A percentile compares a stretch with the other conserved stretches of the same genome.
These are phyloP conservation scores for Chrysoporthe cubensis DNA, from an alignment of 2,329 filamentous ascomycete genomes.

Conservation along the genomic window DNA sequence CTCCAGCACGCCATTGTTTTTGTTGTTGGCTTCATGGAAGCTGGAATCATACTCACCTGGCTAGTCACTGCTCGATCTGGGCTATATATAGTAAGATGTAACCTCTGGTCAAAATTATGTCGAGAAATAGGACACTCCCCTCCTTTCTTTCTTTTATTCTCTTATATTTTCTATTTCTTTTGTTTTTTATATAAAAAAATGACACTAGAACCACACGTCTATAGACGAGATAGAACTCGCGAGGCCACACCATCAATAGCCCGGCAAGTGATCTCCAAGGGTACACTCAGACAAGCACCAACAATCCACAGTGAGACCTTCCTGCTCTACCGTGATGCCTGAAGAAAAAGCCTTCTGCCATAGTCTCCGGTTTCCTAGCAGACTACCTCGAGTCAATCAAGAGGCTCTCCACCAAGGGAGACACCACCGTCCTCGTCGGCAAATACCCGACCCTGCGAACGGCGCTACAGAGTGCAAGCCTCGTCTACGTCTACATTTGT, in stretches of 20 bases:
- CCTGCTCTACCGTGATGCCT: no score
- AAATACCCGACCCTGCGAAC: not conserved
- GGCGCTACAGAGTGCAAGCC: not conserved
- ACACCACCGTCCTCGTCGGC: conserved; percentile 1
- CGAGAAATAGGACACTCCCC: not conserved
- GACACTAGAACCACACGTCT: no score
- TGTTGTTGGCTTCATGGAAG: not conserved
- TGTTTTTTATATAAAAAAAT: no score
- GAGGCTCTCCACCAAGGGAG: not conserved
- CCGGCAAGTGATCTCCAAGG: no score
- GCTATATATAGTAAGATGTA: not conserved
- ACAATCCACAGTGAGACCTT: no score
- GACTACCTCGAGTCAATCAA: not conserved
- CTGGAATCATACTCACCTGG: not conserved
- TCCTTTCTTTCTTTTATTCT: no score
- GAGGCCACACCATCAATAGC: no score
- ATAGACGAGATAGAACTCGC: no score
- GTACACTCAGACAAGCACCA: no score
- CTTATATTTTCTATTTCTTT: no score
- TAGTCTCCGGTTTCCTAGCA: no score
- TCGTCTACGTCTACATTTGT: not conserved
- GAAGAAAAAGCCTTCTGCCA: no score
- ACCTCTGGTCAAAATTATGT: not conserved
- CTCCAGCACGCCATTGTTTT: not conserved
- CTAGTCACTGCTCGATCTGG: not conserved